These are phyloP conservation scores for Cercospora beticola DNA, from an alignment of 2,329 filamentous ascomycete species.

Conservation along the genomic window DNA sequence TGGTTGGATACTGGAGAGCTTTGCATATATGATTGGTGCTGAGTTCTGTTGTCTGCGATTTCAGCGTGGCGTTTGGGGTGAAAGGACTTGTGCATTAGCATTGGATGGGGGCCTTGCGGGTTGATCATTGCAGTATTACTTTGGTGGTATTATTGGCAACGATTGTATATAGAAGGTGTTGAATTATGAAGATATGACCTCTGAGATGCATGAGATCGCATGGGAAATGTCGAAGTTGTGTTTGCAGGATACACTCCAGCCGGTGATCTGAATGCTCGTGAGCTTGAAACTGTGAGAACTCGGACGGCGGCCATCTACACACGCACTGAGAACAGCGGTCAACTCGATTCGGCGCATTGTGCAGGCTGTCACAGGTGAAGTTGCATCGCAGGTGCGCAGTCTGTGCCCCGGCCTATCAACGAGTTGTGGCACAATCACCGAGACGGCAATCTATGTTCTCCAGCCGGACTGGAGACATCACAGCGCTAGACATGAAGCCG, in stretches of 20 bases:
- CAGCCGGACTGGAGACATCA: not conserved
- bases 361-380: not conserved
- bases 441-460: not conserved
- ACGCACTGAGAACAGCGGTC: not conserved
- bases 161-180: not conserved
- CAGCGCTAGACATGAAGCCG: slow-evolving; percentile 7
- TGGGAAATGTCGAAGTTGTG: not conserved
- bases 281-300: no score
- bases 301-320: no score
- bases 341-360: not conserved
- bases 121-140: not conserved
- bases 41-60: slow-evolving; percentile 4
- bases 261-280: no score
- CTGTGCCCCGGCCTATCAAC: not conserved
- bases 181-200: not conserved
- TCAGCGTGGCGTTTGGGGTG: slow-evolving; percentile 15
- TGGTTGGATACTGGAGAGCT: not conserved
- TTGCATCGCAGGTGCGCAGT: not conserved
- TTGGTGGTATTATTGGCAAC: not conserved
- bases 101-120: not conserved
- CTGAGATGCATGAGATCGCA: not conserved
- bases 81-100: not conserved
- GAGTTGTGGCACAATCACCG: not conserved
- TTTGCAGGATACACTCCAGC: not conserved
- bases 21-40: not conserved